Evolutionary conservation across 495 filamentous ascomycete species (phyloP).

Genomic region (Penicillium crystallinum): DNA sequence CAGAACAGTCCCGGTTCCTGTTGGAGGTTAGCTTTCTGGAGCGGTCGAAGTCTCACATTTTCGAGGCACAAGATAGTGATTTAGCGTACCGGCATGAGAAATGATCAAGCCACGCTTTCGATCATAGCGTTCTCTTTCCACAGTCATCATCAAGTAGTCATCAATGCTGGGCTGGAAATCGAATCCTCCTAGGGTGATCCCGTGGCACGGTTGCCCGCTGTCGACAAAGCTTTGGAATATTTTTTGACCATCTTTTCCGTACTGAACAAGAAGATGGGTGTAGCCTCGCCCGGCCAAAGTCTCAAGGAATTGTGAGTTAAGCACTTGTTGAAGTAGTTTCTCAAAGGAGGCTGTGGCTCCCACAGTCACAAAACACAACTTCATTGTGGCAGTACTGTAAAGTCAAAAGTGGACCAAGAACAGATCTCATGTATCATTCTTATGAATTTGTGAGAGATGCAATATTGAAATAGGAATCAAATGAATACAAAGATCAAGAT

Average conservation of each 20-base stretch:
- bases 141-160: constrained; percentile 50
- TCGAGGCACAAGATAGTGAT: background rate
- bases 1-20: constrained; percentile 86
- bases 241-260: constrained; percentile 56
- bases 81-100: constrained; percentile 71
- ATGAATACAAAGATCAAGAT: background rate
- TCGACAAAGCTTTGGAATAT: constrained; percentile 38
- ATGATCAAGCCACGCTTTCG: constrained; percentile 57
- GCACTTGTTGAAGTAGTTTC: constrained; percentile 59
- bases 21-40: background rate
- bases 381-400: constrained; percentile 18
- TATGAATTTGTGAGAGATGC: background rate
- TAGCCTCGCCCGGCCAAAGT: constrained; percentile 52
- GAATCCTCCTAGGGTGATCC: constrained; percentile 56
- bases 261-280: constrained; percentile 67
- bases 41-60: background rate
- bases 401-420: background rate
- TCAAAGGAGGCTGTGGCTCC: constrained; percentile 87
- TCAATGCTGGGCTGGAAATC: constrained; percentile 58
- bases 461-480: background rate
- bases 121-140: constrained; percentile 41
- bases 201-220: constrained; percentile 20
- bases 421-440: background rate
- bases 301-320: constrained; percentile 55
- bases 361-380: constrained; percentile 74